Evolutionary conservation across 306 rosid species (phyloP), one percentile per base, ranked within the genome.

Genomic region (Dalbergia cochinchinensis): DNA sequence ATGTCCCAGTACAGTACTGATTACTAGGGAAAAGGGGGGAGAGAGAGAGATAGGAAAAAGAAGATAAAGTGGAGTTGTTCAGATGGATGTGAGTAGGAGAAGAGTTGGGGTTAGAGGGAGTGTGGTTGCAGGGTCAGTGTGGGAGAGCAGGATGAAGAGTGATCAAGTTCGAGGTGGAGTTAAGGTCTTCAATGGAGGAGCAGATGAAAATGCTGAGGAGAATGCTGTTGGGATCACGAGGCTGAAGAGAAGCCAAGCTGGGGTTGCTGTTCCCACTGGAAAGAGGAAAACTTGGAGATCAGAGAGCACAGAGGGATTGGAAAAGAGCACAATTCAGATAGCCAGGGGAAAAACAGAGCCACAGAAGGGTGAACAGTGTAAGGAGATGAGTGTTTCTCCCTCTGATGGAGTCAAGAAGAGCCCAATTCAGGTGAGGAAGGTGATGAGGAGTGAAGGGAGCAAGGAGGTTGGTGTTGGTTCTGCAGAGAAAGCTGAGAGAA

Each of bases 61-160:
- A 71, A 66, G 74, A 47, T 10, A 60, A 6, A 50, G 31, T 26
- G 31, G 31, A 6, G 7, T 10, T 44, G 54, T 37, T 37, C 1
- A 37, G 19, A 54, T 93, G 96, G 91, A 93, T 66, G 82, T 71
- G 77, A 76, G 86, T 11, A 78, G 84, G 35, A 82, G 91, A 78
- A 85, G 88, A 76, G 76, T 65, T 66, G 86, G 79, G 7, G 78
- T 37, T 8, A 78, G 85, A 44, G 67, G 84, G n/a, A 75, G 83
- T 31, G 93, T 91, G 54, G 91, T 83, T 59, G 87, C 92, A 31
- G 98, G 98, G 65, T 91, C 96, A 1, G 98, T 93, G 65, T 93
- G 96, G 97, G 96, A 93, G 83, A 93, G 89, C 79, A 91, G 97
- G 41, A 91, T 91, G 92, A 91, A 88, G 86, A 35, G 68, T 44